phyloP scores from a whole-genome alignment of 148 eudicot species.

The Vaccinium darrowii region DNA sequence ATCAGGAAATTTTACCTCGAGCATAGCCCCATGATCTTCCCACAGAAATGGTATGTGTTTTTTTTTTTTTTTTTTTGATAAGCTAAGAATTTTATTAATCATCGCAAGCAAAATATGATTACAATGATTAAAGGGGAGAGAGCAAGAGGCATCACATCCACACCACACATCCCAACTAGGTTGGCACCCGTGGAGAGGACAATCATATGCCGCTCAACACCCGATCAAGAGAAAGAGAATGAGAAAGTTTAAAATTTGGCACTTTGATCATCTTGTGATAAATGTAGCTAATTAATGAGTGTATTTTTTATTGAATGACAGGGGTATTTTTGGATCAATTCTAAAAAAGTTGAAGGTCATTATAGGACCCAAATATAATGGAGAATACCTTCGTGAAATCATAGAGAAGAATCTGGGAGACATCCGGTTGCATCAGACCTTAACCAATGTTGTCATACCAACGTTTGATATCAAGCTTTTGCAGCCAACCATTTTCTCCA shows the following conservation, averaged over 20 bases:
- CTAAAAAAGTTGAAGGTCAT: background rate
- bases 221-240: too few relatives aligned
- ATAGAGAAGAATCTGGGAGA: constrained; percentile 19
- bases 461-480: constrained; percentile 28
- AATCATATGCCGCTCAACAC: too few relatives aligned
- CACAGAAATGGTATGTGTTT: constrained; percentile 14
- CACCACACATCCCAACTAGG: too few relatives aligned
- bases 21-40: constrained; percentile 25
- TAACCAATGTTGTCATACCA: constrained; percentile 32
- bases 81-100: too few relatives aligned
- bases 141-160: too few relatives aligned
- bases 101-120: too few relatives aligned
- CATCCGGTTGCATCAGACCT: constrained; percentile 11
- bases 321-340: constrained; percentile 9
- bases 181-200: too few relatives aligned
- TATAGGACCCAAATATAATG: constrained; percentile 30
- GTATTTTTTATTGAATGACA: constrained; percentile 1
- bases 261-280: too few relatives aligned
- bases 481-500: constrained; percentile 31
- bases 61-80: too few relatives aligned
- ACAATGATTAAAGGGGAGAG: too few relatives aligned
- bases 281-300: background rate
- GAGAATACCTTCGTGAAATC: constrained; percentile 20
- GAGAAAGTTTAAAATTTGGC: background rate
- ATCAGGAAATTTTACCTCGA: constrained; percentile 26